Evolutionary conservation across 2,329 filamentous ascomycete genomes (phyloP).

Genomic region (Trichoderma asperellum): DNA sequence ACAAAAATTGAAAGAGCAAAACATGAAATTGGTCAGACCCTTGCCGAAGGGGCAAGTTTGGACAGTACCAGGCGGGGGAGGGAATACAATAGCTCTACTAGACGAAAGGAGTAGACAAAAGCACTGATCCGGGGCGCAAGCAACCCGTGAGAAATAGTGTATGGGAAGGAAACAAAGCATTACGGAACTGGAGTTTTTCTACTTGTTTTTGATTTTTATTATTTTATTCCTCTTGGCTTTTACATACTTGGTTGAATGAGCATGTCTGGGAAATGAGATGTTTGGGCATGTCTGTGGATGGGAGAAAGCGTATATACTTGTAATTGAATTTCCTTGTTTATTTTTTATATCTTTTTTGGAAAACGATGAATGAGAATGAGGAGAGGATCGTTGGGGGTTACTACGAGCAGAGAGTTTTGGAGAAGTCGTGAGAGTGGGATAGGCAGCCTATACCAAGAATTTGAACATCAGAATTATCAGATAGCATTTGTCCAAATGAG

Average conservation of each 20-base stretch:
- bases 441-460: not conserved
- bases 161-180: constrained; percentile 11
- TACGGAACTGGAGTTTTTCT: constrained; percentile 8
- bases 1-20: not conserved
- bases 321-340: not conserved
- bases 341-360: not conserved
- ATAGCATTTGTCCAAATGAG: not conserved
- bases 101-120: not conserved
- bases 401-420: too few species aligned
- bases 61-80: not conserved
- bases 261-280: constrained; percentile 5
- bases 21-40: not conserved
- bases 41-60: not conserved
- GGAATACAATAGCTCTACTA: not conserved
- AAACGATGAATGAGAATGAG: not conserved
- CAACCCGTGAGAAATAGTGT: not conserved
- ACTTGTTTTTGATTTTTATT: not conserved
- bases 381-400: too few species aligned
- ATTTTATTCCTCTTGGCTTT: not conserved
- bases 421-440: not conserved
- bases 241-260: not conserved
- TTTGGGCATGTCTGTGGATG: not conserved
- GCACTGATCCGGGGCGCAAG: constrained; percentile 16
- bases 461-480: not conserved
- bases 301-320: not conserved